Conservation (phyloP, 768 basidiomycete genomes). For the Daedaleopsis sinensis region DNA sequence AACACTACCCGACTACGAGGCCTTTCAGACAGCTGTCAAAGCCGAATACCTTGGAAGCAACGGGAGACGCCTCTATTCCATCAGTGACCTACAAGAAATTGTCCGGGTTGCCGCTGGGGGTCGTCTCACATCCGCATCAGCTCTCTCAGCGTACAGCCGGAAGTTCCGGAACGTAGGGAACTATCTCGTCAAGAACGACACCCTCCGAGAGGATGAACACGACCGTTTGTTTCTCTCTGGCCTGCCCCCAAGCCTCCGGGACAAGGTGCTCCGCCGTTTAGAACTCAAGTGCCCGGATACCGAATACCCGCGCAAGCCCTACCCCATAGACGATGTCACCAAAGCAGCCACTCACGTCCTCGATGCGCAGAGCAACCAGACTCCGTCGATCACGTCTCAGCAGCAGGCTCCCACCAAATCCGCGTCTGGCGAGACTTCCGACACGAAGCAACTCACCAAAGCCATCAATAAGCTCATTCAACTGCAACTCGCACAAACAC, state of each 20-base stretch:
- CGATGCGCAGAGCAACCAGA: neutral
- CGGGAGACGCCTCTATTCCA: constrained; percentile 20
- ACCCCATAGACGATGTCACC: constrained; percentile 23
- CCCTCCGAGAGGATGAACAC: constrained; percentile 24
- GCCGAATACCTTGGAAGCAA: constrained; percentile 28
- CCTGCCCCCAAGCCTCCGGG: neutral
- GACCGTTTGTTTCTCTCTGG: constrained; percentile 24
- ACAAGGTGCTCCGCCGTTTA: constrained; percentile 11
- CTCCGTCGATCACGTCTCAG: neutral
- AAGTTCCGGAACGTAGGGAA: constrained; percentile 24
- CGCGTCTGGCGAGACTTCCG: neutral
- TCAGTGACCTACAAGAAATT: constrained; percentile 27
- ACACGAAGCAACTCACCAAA: neutral
- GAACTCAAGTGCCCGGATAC: constrained; percentile 26
- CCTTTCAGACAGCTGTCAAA: constrained; percentile 27
- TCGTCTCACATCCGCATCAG: neutral
- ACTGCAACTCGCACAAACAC: neutral
- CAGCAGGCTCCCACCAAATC: too few relatives aligned
- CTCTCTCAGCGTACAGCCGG: constrained; percentile 21
- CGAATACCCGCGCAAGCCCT: constrained; percentile 30
- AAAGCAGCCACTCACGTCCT: constrained; percentile 26
- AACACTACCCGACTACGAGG: constrained; percentile 15
- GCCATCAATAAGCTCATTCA: too few relatives aligned
- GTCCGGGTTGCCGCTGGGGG: constrained; percentile 21
- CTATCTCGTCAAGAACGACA: constrained; percentile 23